A percentile compares a stretch with the other conserved stretches of the same genome.
Conservation (phyloP, 495 filamentous ascomycete genomes). For the Aspergillus heteromorphus region DNA sequence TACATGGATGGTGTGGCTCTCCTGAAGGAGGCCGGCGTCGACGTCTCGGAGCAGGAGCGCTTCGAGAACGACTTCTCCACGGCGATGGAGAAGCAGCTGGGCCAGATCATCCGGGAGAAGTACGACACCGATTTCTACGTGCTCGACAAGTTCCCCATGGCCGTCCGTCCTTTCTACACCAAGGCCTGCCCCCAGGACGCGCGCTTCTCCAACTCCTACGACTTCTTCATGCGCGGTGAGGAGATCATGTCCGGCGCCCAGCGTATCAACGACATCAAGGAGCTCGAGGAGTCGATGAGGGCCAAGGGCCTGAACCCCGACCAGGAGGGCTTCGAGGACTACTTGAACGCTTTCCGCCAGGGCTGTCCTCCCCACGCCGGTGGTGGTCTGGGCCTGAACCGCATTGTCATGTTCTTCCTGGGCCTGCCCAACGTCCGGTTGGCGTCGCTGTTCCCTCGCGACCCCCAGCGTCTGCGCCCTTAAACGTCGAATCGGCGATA, state of each 20-base stretch:
- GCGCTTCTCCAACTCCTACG: conserved; percentile 74
- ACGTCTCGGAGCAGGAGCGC: conserved; percentile 71
- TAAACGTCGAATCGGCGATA: conserved; percentile 22
- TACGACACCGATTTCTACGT: conserved; percentile 89
- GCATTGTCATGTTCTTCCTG: conserved; percentile 85
- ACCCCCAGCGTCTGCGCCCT: conserved; percentile 75
- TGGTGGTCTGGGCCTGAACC: conserved; percentile 81
- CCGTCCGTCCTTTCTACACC: conserved; percentile 84
- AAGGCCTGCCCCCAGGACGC: conserved; percentile 66
- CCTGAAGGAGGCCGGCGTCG: conserved; percentile 72
- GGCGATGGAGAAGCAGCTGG: conserved; percentile 85
- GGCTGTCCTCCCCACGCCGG: conserved; percentile 80
- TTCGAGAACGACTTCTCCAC: conserved; percentile 64
- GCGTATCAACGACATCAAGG: conserved; percentile 69
- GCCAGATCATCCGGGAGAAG: conserved; percentile 74
- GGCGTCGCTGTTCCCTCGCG: conserved; percentile 73
- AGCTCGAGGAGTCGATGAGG: conserved; percentile 63
- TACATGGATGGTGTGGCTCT: conserved; percentile 82
- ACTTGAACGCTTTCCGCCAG: conserved; percentile 73
- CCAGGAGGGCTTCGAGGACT: conserved; percentile 73
- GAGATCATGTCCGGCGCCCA: conserved; percentile 86
- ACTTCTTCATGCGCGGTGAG: conserved; percentile 92
- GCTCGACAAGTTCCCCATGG: conserved; percentile 84
- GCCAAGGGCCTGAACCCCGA: conserved; percentile 69
- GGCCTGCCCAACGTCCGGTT: conserved; percentile 76